phyloP scores from a whole-genome alignment of 1,284 basidiomycete species.

The Pseudozyma tsukubaensis region DNA sequence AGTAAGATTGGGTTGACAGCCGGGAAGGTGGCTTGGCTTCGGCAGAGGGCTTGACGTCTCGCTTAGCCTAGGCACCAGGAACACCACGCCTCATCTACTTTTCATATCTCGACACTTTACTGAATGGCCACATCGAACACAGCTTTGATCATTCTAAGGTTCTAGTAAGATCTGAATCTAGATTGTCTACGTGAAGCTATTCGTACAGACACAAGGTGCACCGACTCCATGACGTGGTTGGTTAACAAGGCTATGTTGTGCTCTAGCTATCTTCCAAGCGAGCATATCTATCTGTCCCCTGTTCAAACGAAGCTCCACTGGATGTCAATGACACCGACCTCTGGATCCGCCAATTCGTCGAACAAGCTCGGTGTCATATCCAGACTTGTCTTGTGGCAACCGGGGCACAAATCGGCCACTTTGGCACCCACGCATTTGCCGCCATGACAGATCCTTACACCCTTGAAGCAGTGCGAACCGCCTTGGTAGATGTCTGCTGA shows the following conservation, averaged over 20 bases:
- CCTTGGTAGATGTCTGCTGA: conserved; percentile 27
- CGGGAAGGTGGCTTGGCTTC: too few relatives aligned
- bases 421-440: conserved; percentile 26
- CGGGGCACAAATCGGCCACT: conserved; percentile 41
- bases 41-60: too few relatives aligned
- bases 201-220: background rate
- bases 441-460: conserved; percentile 17
- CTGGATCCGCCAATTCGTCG: conserved; percentile 25
- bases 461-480: conserved; percentile 28
- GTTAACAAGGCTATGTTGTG: background rate
- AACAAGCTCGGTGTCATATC: conserved; percentile 38
- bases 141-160: too few relatives aligned
- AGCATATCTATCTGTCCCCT: background rate
- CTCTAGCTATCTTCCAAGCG: conserved; percentile 12
- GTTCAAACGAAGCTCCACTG: conserved; percentile 32
- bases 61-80: too few relatives aligned
- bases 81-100: too few relatives aligned
- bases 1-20: too few relatives aligned
- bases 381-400: conserved; percentile 27
- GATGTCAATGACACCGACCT: conserved; percentile 35
- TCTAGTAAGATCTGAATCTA: background rate
- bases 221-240: background rate
- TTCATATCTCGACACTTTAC: too few relatives aligned
- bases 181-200: background rate
- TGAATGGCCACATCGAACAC: too few relatives aligned